Conservation (phyloP, 1,284 basidiomycete species). For the Cryptococcus sp. region DNA sequence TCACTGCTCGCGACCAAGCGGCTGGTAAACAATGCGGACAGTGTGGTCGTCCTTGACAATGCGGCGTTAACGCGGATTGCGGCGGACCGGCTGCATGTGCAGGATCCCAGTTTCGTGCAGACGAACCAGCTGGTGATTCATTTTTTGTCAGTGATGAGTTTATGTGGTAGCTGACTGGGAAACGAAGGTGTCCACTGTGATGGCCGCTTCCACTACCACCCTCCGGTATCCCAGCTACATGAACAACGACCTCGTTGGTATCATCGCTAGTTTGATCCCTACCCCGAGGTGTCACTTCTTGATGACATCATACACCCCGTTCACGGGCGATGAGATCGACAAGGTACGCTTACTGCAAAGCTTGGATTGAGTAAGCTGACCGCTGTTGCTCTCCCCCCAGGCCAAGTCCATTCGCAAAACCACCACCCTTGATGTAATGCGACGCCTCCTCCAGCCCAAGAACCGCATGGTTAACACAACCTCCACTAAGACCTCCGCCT, state of each 20-base stretch:
- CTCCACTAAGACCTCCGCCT: conserved; percentile 85
- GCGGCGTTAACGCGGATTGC: conserved; percentile 88
- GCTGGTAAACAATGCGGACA: conserved; percentile 93
- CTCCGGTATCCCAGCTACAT: conserved; percentile 97
- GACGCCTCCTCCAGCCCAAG: conserved; percentile 93
- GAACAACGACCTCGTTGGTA: conserved; percentile 98
- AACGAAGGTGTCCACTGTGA: conserved; percentile 83
- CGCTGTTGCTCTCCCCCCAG: conserved; percentile 48
- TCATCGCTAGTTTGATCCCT: conserved; percentile 94
- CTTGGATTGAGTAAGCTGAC: background rate
- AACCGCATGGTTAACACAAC: conserved; percentile 98
- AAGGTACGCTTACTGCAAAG: conserved; percentile 58
- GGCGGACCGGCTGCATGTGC: conserved; percentile 82
- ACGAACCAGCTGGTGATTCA: conserved; percentile 81
- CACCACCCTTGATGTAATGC: conserved; percentile 97
- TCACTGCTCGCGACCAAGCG: conserved; percentile 89
- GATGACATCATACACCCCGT: conserved; percentile 99
- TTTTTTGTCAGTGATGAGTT: background rate
- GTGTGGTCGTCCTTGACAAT: conserved; percentile 96
- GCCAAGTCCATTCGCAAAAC: conserved; percentile 86
- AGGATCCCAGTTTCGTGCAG: conserved; percentile 89
- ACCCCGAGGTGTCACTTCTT: conserved; percentile 99
- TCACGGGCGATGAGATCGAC: conserved; percentile 93
- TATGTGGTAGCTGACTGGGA: background rate
- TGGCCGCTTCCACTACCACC: conserved; percentile 96